Evolutionary conservation across 208 protist genomes (phyloP).

Genomic region (Plasmodiophora brassicae): DNA sequence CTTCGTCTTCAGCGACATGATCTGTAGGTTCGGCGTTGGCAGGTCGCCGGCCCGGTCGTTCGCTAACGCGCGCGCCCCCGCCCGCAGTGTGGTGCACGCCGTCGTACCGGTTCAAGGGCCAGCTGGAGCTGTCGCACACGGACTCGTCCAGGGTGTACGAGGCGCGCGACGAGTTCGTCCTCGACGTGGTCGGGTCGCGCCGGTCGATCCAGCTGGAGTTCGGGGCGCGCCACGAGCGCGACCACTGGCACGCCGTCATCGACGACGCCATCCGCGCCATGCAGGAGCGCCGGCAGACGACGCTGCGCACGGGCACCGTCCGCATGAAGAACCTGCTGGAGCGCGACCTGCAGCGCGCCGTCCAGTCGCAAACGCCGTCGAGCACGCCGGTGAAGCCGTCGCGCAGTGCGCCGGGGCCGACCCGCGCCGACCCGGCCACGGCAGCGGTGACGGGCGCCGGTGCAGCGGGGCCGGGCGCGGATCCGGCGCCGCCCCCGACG

Average conservation of each 20-base stretch:
- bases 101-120: neutral
- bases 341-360: neutral
- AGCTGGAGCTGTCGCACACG: conserved; percentile 9
- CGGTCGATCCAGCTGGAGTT: conserved; percentile 19
- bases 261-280: neutral
- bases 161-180: conserved; percentile 10
- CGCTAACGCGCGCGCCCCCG: neutral
- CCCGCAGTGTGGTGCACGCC: neutral
- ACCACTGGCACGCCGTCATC: neutral
- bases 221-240: neutral
- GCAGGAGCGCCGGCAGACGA: neutral
- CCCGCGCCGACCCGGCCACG: neutral
- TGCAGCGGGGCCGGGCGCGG: neutral
- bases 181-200: neutral
- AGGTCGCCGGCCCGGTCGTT: neutral
- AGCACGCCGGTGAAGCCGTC: neutral
- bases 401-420: neutral
- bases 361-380: neutral
- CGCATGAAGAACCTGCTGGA: conserved; percentile 21
- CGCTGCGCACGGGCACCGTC: neutral
- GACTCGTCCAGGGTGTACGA: conserved; percentile 14
- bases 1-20: conserved; percentile 28
- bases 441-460: neutral
- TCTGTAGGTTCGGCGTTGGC: neutral
- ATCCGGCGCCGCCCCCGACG: neutral